Percentiles rank a stretch among this genome's conserved stretches.
Evolutionary conservation across 2,329 filamentous ascomycete species (phyloP).

Genomic region (Camptophora hylomeconis): DNA sequence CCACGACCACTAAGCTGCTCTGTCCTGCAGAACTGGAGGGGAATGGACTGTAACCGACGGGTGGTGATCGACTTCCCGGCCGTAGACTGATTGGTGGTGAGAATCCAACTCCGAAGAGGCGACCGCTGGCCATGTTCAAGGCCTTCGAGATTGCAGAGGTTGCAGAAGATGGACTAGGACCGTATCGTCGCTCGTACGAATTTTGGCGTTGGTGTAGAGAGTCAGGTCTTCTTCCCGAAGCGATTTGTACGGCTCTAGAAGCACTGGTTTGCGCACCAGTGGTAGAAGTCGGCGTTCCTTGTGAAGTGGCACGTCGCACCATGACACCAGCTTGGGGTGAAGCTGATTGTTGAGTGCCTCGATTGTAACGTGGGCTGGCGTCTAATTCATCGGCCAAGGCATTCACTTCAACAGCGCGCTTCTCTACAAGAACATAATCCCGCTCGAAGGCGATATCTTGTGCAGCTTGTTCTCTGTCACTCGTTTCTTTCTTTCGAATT

Average conservation of each 20-base stretch:
- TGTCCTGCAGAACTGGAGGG: constrained; percentile 68
- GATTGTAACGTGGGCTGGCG: constrained; percentile 57
- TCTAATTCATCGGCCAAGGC: constrained; percentile 92
- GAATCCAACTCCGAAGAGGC: constrained; percentile 37
- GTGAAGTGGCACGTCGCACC: constrained; percentile 64
- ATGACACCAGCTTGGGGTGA: constrained; percentile 50
- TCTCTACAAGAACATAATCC: constrained; percentile 93
- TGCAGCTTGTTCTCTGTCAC: constrained; percentile 52
- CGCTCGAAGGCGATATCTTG: constrained; percentile 84
- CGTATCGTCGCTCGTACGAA: constrained; percentile 73
- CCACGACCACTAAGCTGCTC: constrained; percentile 52
- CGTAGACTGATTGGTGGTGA: constrained; percentile 34
- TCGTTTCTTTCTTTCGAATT: constrained; percentile 23
- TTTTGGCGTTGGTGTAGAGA: constrained; percentile 55
- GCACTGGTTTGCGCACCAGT: constrained; percentile 57
- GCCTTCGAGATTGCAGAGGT: constrained; percentile 91
- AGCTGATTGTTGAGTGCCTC: constrained; percentile 30
- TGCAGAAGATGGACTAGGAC: constrained; percentile 58
- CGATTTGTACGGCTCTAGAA: constrained; percentile 63
- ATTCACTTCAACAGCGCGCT: constrained; percentile 89
- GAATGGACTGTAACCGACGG: constrained; percentile 51
- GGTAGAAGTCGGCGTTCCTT: constrained; percentile 54
- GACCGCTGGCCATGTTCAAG: constrained; percentile 76
- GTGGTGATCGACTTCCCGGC: constrained; percentile 33
- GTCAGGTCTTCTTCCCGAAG: constrained; percentile 51